A percentile compares a stretch with the other conserved stretches of the same genome.
These are phyloP conservation scores for Pterulicium gracile DNA, from an alignment of 1,284 basidiomycete species.

Conservation along the genomic window DNA sequence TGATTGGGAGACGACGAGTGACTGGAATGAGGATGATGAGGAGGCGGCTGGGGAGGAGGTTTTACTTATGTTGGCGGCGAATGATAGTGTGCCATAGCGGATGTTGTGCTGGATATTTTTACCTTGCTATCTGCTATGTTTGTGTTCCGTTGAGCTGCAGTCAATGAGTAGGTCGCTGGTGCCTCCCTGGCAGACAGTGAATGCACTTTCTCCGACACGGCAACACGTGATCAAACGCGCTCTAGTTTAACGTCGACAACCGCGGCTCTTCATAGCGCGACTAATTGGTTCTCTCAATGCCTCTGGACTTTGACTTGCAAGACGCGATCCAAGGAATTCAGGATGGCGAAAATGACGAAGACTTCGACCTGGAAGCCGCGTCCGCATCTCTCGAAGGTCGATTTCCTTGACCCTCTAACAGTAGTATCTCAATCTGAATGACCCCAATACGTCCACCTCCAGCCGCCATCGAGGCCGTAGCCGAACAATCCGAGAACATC, in stretches of 20 bases:
- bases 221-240: no score
- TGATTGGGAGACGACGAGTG: conserved; percentile 82
- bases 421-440: conserved; percentile 6
- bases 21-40: conserved; percentile 83
- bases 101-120: no score
- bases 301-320: conserved; percentile 62
- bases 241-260: no score
- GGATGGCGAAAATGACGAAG: conserved; percentile 48
- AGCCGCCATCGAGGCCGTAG: conserved; percentile 71
- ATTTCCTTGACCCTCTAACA: conserved; percentile 10
- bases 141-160: no score
- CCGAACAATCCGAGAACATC: conserved; percentile 62
- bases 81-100: background rate
- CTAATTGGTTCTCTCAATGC: no score
- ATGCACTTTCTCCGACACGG: no score
- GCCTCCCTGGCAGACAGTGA: no score
- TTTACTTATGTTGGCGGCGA: background rate
- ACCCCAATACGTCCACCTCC: conserved; percentile 9
- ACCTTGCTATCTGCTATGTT: no score
- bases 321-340: conserved; percentile 61
- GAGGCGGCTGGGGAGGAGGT: conserved; percentile 59
- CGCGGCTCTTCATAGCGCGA: no score
- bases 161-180: no score
- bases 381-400: conserved; percentile 39
- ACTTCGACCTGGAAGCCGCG: conserved; percentile 47